phyloP scores from a whole-genome alignment of 2,329 filamentous ascomycete species.

The Piedraia hortae region DNA sequence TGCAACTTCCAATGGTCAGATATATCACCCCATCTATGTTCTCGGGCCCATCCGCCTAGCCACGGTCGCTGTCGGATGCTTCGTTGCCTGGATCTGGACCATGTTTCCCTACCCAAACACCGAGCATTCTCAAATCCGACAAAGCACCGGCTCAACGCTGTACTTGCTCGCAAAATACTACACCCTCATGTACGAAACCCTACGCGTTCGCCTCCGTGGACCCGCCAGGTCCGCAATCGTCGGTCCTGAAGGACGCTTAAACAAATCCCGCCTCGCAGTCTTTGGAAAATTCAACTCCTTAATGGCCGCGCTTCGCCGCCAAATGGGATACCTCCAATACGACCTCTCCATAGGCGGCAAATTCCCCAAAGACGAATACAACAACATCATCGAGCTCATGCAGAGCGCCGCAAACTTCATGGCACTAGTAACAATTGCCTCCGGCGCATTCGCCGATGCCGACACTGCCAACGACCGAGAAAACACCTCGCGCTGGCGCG shows the following conservation, averaged over 20 bases:
- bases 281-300: constrained; percentile 42
- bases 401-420: constrained; percentile 38
- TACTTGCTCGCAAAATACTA: constrained; percentile 52
- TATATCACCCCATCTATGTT: constrained; percentile 38
- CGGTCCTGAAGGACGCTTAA: constrained; percentile 25
- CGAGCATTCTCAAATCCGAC: constrained; percentile 40
- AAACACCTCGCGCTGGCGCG: constrained; percentile 27
- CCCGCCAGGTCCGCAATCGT: constrained; percentile 23
- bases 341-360: constrained; percentile 44
- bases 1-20: constrained; percentile 34
- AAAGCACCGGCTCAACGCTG: constrained; percentile 38
- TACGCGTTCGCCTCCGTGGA: constrained; percentile 30
- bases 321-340: constrained; percentile 39
- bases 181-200: constrained; percentile 39
- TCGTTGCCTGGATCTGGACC: constrained; percentile 16
- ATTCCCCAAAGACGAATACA: constrained; percentile 39
- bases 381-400: constrained; percentile 31
- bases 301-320: constrained; percentile 28
- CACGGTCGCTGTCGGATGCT: constrained; percentile 35
- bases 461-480: constrained; percentile 11
- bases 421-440: constrained; percentile 35
- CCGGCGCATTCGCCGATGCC: constrained; percentile 20
- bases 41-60: constrained; percentile 46
- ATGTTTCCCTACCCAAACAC: constrained; percentile 41
- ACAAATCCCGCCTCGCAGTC: constrained; percentile 30